These are phyloP conservation scores for Penicillium cosmopolitanum DNA, from an alignment of 495 filamentous ascomycete species.

Conservation along the genomic window DNA sequence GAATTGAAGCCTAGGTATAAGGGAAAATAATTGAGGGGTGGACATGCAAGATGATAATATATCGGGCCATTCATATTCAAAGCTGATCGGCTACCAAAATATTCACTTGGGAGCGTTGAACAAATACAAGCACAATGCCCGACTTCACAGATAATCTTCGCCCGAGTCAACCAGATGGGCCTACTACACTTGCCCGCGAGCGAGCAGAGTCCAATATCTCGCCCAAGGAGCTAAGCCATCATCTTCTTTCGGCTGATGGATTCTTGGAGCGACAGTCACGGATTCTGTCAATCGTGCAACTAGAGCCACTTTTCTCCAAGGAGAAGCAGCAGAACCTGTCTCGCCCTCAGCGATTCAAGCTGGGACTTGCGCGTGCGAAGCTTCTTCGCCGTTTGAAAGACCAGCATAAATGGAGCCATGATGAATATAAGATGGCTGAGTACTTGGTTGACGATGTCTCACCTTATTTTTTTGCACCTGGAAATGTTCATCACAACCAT, in stretches of 20 bases:
- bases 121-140: constrained; percentile 32
- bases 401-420: constrained; percentile 42
- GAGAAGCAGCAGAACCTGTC: constrained; percentile 47
- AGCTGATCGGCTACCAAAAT: not conserved
- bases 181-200: constrained; percentile 41
- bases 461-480: constrained; percentile 45
- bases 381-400: constrained; percentile 43
- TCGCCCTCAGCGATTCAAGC: constrained; percentile 48
- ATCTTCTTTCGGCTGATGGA: constrained; percentile 42
- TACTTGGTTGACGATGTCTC: constrained; percentile 50
- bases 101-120: not conserved
- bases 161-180: constrained; percentile 41
- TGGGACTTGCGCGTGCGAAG: constrained; percentile 52
- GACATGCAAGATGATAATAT: not conserved
- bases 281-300: constrained; percentile 39
- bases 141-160: constrained; percentile 52
- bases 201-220: constrained; percentile 41
- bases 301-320: constrained; percentile 47
- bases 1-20: constrained; percentile 5
- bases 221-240: constrained; percentile 39
- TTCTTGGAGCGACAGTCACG: constrained; percentile 48
- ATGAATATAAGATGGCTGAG: constrained; percentile 49
- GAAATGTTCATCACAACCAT: constrained; percentile 44
- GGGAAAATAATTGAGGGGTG: constrained; percentile 1
- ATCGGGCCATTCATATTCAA: not conserved